A percentile compares a stretch with the other conserved stretches of the same genome.
Conservation (phyloP, 768 basidiomycete genomes). For the Lactarius sanguifluus region DNA sequence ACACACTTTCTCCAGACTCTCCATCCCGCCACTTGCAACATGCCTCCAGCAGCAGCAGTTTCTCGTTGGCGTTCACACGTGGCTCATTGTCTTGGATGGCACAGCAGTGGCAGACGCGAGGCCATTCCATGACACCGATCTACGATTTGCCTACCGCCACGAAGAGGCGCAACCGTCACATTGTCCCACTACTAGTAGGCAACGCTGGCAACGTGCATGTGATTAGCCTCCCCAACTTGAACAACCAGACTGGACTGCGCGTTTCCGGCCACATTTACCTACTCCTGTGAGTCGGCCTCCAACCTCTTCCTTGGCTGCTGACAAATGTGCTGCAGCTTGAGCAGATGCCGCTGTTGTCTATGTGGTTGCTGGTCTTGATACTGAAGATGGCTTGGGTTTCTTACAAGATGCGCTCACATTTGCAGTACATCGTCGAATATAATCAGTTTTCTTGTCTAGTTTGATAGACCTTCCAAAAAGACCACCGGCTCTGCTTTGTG, state of each 20-base stretch:
- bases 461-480: slow-evolving; percentile 36
- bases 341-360: slow-evolving; percentile 49
- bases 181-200: slow-evolving; percentile 50
- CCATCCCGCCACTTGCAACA: no score
- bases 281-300: slow-evolving; percentile 50
- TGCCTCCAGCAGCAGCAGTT: no score
- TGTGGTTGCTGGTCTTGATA: slow-evolving; percentile 79
- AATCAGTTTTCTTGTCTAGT: slow-evolving; percentile 15
- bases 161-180: slow-evolving; percentile 46
- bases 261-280: slow-evolving; percentile 55
- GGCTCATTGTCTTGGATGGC: no score
- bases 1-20: no score
- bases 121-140: no score
- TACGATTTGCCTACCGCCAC: slow-evolving; percentile 33
- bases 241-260: slow-evolving; percentile 47
- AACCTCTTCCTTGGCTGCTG: slow-evolving; percentile 31
- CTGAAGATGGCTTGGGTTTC: slow-evolving; percentile 52
- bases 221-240: slow-evolving; percentile 55
- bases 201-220: slow-evolving; percentile 46
- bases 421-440: slow-evolving; percentile 46
- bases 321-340: slow-evolving; percentile 20
- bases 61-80: no score
- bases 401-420: slow-evolving; percentile 65
- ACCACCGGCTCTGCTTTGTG: slow-evolving; percentile 39
- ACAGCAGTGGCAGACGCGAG: no score